phyloP scores from a whole-genome alignment of 441 rosid genomes.

The Breynia disticha region DNA sequence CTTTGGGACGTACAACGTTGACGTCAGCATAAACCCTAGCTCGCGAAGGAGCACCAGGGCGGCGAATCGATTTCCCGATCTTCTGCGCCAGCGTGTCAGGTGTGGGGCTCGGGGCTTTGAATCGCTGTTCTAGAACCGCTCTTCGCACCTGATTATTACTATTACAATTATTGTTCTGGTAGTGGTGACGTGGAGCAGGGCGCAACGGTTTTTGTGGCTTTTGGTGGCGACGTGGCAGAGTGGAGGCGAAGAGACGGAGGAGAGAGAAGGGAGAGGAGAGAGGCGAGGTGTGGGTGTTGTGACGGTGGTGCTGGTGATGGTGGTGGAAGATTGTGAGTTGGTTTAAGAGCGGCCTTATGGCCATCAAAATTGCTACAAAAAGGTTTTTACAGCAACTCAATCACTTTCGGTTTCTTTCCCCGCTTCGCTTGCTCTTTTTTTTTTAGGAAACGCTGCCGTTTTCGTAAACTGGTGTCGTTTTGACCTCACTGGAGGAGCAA shows the following conservation, averaged over 20 bases:
- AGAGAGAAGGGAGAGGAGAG: slow-evolving; percentile 17
- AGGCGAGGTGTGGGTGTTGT: slow-evolving; percentile 14
- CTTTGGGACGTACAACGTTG: slow-evolving; percentile 79
- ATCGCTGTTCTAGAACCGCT: background rate
- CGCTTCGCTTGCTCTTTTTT: background rate
- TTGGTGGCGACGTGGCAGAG: slow-evolving; percentile 19
- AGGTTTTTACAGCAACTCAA: background rate
- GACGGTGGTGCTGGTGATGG: slow-evolving; percentile 23
- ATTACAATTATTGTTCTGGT: slow-evolving; percentile 9
- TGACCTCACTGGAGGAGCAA: too few species aligned
- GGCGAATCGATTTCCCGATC: slow-evolving; percentile 80
- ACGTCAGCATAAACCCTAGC: slow-evolving; percentile 89
- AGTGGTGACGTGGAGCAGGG: too few species aligned
- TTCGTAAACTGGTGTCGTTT: too few species aligned
- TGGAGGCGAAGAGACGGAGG: too few species aligned
- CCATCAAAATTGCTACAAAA: slow-evolving; percentile 48
- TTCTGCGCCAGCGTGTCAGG: slow-evolving; percentile 84
- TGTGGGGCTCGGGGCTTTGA: slow-evolving; percentile 18
- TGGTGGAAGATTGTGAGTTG: slow-evolving; percentile 27
- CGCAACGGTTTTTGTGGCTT: slow-evolving; percentile 11
- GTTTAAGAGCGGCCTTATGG: slow-evolving; percentile 49
- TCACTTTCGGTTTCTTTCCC: background rate
- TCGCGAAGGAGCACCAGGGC: slow-evolving; percentile 91
- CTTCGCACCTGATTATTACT: background rate
- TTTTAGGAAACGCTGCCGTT: too few species aligned